phyloP scores from a whole-genome alignment of 768 basidiomycete genomes.

The Cystofilobasidium capitatum region DNA sequence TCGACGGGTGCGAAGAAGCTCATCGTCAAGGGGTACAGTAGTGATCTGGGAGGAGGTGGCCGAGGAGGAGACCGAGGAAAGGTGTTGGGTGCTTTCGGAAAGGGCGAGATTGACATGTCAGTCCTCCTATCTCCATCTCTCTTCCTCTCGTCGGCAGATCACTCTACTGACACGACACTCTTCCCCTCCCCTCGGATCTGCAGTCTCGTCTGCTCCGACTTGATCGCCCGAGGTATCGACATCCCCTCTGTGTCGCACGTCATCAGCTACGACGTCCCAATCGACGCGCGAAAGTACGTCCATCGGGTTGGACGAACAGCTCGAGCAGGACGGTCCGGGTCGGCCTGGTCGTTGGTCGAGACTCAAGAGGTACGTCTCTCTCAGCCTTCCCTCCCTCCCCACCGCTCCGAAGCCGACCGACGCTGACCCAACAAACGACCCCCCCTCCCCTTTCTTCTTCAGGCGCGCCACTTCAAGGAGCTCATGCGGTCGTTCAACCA shows the following conservation, averaged over 20 bases:
- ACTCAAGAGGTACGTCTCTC: conserved; percentile 51
- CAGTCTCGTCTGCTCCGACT: conserved; percentile 90
- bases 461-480: conserved; percentile 80
- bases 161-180: neutral
- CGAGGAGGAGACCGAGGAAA: conserved; percentile 55
- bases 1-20: conserved; percentile 28
- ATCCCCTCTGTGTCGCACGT: conserved; percentile 86
- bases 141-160: too few relatives aligned
- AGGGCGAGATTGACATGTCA: conserved; percentile 72
- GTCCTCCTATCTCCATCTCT: conserved; percentile 33
- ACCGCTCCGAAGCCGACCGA: conserved; percentile 1
- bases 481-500: conserved; percentile 69
- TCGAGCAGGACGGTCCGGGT: conserved; percentile 74
- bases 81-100: conserved; percentile 70
- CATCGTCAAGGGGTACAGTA: conserved; percentile 67
- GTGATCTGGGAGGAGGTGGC: conserved; percentile 52
- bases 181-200: neutral
- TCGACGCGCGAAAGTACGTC: conserved; percentile 98
- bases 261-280: conserved; percentile 85
- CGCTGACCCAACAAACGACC: neutral
- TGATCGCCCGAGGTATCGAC: conserved; percentile 92
- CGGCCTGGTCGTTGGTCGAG: conserved; percentile 92
- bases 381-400: neutral
- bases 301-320: conserved; percentile 96
- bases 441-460: neutral